These are phyloP conservation scores for Myrica gale DNA, from an alignment of 306 rosid species.

Conservation along the genomic window DNA sequence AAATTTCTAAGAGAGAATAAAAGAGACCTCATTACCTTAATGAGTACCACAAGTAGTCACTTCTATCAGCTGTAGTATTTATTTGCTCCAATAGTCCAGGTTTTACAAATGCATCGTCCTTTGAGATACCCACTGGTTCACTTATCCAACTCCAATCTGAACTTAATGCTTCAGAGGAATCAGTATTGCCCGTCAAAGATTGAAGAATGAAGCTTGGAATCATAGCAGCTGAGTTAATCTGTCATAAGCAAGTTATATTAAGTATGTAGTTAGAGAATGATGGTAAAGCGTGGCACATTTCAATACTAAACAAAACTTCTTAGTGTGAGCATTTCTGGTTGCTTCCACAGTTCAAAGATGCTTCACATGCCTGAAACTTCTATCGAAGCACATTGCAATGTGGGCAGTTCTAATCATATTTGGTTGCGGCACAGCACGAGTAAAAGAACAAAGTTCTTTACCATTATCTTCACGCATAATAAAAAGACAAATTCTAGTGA, in stretches of 20 bases:
- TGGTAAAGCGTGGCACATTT: neutral
- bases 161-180: conserved; percentile 48
- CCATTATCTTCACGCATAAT: neutral
- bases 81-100: conserved; percentile 82
- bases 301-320: neutral
- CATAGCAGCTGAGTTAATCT: conserved; percentile 71
- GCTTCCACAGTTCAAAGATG: neutral
- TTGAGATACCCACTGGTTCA: conserved; percentile 88
- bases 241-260: conserved; percentile 26
- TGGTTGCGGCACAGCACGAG: neutral
- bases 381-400: neutral
- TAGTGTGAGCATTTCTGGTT: neutral
- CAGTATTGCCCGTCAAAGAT: conserved; percentile 42
- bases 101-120: conserved; percentile 59
- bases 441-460: neutral
- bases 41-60: conserved; percentile 94
- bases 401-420: neutral
- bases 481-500: neutral
- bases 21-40: conserved; percentile 49
- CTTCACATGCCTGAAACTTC: neutral
- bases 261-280: neutral
- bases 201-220: conserved; percentile 58
- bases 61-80: conserved; percentile 84
- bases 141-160: conserved; percentile 79
- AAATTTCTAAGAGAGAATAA: conserved; percentile 2